These are phyloP conservation scores for Dipodascus geniculatus DNA, from an alignment of 805 yeast genomes.

Conservation along the genomic window DNA sequence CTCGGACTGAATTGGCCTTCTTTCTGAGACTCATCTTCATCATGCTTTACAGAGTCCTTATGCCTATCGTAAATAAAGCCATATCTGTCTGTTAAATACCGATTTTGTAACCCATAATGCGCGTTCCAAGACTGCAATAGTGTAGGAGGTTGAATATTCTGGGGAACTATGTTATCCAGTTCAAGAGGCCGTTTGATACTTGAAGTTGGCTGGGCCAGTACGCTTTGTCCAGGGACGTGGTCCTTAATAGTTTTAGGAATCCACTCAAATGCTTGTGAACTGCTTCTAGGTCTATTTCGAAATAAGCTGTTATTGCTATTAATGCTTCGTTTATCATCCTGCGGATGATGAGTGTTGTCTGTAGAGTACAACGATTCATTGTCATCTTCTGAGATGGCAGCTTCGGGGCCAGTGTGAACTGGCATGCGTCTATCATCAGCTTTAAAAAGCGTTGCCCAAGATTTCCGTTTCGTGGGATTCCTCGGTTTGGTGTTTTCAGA, in stretches of 20 bases:
- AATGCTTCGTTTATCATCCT: not conserved
- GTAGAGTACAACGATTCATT: not conserved
- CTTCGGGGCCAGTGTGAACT: too few species aligned
- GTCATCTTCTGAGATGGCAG: not conserved
- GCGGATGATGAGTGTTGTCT: not conserved
- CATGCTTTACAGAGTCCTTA: not conserved
- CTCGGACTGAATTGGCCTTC: not conserved
- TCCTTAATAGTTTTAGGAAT: slow-evolving; percentile 1
- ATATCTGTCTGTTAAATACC: slow-evolving; percentile 32
- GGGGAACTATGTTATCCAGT: slow-evolving; percentile 28
- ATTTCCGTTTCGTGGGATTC: not conserved
- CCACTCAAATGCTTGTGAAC: slow-evolving; percentile 3
- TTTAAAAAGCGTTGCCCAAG: not conserved
- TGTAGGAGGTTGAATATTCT: slow-evolving; percentile 25
- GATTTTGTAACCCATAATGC: slow-evolving; percentile 15
- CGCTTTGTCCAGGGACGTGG: slow-evolving; percentile 2
- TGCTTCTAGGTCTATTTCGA: not conserved
- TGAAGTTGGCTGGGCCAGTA: not conserved
- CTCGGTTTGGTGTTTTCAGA: not conserved
- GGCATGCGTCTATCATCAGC: not conserved
- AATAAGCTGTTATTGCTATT: not conserved
- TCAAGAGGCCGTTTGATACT: slow-evolving; percentile 32
- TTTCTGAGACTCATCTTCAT: not conserved
- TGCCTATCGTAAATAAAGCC: slow-evolving; percentile 36
- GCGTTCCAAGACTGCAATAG: slow-evolving; percentile 17